These are phyloP conservation scores for Hypsizygus marmoreus DNA, from an alignment of 768 basidiomycete genomes.

Conservation along the genomic window DNA sequence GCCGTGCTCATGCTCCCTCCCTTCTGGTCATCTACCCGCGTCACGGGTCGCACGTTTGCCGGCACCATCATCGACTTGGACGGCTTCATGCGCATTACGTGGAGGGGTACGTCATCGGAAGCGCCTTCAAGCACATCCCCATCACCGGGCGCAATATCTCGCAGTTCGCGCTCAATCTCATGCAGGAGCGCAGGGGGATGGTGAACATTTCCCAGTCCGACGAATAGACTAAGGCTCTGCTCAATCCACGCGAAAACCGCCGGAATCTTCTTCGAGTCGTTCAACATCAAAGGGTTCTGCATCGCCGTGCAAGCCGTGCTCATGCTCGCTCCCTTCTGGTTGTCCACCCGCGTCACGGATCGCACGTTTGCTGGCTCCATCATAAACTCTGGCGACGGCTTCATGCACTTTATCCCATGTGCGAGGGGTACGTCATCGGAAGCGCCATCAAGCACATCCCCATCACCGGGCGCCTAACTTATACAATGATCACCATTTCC, in stretches of 20 bases:
- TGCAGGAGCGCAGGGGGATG: too few relatives aligned
- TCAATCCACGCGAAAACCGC: too few relatives aligned
- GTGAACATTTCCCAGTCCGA: too few relatives aligned
- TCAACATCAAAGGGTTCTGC: slow-evolving; percentile 98
- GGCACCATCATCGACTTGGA: slow-evolving; percentile 99
- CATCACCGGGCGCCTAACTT: slow-evolving; percentile 94
- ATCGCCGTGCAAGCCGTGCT: slow-evolving; percentile 99
- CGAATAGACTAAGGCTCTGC: too few relatives aligned
- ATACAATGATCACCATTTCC: too few relatives aligned
- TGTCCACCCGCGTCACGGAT: slow-evolving; percentile 85
- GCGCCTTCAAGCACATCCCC: slow-evolving; percentile 98
- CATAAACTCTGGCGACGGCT: slow-evolving; percentile 98
- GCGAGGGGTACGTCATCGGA: slow-evolving; percentile 98
- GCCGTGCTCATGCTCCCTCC: slow-evolving; percentile 98
- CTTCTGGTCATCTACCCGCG: slow-evolving; percentile 91
- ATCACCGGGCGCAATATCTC: slow-evolving; percentile 97
- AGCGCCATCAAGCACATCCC: slow-evolving; percentile 99
- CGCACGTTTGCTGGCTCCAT: slow-evolving; percentile 95
- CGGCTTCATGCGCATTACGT: slow-evolving; percentile 98
- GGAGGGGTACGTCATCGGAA: slow-evolving; percentile 98
- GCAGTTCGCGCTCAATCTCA: too few relatives aligned
- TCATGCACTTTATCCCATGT: slow-evolving; percentile 95
- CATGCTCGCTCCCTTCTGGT: slow-evolving; percentile 97
- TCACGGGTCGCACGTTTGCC: slow-evolving; percentile 87
- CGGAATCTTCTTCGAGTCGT: slow-evolving; percentile 99